Evolutionary conservation across 441 rosid species (phyloP).

Genomic region (Croton laevigatus): DNA sequence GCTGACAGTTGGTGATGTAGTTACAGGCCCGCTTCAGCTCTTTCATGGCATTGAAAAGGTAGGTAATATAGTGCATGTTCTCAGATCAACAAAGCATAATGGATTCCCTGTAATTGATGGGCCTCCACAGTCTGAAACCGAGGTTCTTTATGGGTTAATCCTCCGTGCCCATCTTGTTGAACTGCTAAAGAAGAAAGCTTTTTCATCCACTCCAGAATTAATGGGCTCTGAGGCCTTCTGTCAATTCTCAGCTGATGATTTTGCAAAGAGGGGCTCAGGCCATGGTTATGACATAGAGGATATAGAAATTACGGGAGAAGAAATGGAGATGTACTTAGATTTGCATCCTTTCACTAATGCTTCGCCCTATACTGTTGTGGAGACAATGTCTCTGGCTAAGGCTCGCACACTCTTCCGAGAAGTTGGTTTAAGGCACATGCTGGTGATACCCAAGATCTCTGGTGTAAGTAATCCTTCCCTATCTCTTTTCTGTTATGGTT

Average conservation of each 20-base stretch:
- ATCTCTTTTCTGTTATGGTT: slow-evolving; percentile 1
- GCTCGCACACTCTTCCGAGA: slow-evolving; percentile 71
- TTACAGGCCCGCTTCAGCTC: slow-evolving; percentile 69
- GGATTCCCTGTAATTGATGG: slow-evolving; percentile 81
- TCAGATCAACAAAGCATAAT: slow-evolving; percentile 61
- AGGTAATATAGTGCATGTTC: slow-evolving; percentile 62
- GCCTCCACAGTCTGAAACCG: slow-evolving; percentile 40
- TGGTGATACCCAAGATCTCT: slow-evolving; percentile 69
- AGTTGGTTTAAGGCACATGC: slow-evolving; percentile 79
- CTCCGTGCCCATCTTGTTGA: slow-evolving; percentile 73
- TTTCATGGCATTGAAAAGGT: slow-evolving; percentile 70
- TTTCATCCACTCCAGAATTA: slow-evolving; percentile 42
- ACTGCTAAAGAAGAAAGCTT: slow-evolving; percentile 60
- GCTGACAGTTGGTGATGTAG: slow-evolving; percentile 67
- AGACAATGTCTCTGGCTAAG: slow-evolving; percentile 86
- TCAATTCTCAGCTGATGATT: slow-evolving; percentile 53
- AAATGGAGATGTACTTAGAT: slow-evolving; percentile 81
- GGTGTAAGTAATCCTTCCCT: slow-evolving; percentile 41
- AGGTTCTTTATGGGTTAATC: slow-evolving; percentile 63
- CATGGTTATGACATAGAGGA: slow-evolving; percentile 54
- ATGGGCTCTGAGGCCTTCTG: slow-evolving; percentile 31
- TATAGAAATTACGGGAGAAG: slow-evolving; percentile 57
- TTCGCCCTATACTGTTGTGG: slow-evolving; percentile 86
- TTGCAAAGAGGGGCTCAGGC: slow-evolving; percentile 80
- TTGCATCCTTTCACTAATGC: slow-evolving; percentile 79